Conservation (phyloP, 768 basidiomycete species). For the Naganishia kalamii region DNA sequence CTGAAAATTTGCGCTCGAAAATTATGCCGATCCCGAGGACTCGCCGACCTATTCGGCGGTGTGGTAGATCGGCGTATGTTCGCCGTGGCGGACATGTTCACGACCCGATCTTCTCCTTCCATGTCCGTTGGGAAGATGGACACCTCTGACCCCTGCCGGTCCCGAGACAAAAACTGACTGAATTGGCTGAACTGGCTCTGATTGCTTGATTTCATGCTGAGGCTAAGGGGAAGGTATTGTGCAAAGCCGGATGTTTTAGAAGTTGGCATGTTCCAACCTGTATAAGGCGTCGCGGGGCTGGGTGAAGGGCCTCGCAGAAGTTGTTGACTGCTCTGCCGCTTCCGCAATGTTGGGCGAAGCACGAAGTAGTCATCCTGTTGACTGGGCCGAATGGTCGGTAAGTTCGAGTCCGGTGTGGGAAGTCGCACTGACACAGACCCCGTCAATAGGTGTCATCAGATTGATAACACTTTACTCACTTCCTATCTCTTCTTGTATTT, state of each 20-base stretch:
- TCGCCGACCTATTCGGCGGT: conserved; percentile 19
- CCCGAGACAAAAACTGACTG: conserved; percentile 11
- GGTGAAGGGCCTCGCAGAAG: conserved; percentile 1
- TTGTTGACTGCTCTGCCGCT: neutral
- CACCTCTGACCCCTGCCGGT: neutral
- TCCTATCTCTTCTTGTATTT: neutral
- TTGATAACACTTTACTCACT: neutral
- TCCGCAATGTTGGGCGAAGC: conserved; percentile 1
- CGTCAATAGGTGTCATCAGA: neutral
- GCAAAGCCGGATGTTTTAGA: conserved; percentile 12
- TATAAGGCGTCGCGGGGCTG: neutral
- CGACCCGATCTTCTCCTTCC: conserved; percentile 10
- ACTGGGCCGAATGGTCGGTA: neutral
- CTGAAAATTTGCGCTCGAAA: conserved; percentile 11
- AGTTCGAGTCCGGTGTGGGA: neutral
- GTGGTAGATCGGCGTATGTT: neutral
- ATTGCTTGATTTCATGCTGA: conserved; percentile 14
- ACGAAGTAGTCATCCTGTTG: conserved; percentile 18
- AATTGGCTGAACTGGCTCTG: conserved; percentile 13
- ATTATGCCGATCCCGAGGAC: conserved; percentile 19
- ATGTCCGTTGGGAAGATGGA: neutral
- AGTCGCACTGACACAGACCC: neutral
- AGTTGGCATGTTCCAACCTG: conserved; percentile 3
- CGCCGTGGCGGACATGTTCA: neutral
- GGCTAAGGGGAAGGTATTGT: conserved; percentile 15